Conservation (phyloP, 768 basidiomycete genomes). For the Neoboletus magnificus region DNA sequence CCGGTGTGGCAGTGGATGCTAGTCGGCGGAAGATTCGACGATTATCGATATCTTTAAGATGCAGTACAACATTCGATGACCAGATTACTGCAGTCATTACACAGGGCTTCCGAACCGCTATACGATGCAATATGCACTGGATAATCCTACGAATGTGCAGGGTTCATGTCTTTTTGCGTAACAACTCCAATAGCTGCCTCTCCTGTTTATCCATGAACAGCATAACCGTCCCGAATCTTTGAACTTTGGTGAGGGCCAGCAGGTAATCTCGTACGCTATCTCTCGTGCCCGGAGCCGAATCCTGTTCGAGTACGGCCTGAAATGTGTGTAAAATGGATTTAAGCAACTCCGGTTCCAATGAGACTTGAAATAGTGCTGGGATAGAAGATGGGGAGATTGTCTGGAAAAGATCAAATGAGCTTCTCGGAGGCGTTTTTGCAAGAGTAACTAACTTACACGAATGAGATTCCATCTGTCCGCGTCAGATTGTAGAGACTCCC, state of each 20-base stretch:
- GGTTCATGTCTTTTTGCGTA: conserved; percentile 39
- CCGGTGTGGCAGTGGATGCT: no score
- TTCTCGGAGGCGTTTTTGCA: not conserved
- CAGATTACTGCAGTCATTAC: not conserved
- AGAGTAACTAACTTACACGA: conserved; percentile 41
- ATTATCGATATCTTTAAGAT: not conserved
- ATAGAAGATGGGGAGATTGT: conserved; percentile 52
- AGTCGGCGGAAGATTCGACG: not conserved
- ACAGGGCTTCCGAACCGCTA: not conserved
- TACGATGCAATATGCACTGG: not conserved
- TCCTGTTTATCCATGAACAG: conserved; percentile 61
- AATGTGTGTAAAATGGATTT: conserved; percentile 56
- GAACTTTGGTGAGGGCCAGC: conserved; percentile 48
- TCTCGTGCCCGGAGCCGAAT: conserved; percentile 9
- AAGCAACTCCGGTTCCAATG: conserved; percentile 65
- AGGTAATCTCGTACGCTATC: conserved; percentile 46
- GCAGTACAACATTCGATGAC: not conserved
- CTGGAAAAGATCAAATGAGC: conserved; percentile 31
- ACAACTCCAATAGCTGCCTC: conserved; percentile 43
- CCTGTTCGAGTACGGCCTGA: conserved; percentile 26
- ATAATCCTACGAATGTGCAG: conserved; percentile 2
- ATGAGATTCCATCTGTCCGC: conserved; percentile 57
- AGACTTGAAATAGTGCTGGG: conserved; percentile 63
- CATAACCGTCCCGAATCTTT: conserved; percentile 60
- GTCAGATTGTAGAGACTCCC: conserved; percentile 44